Evolutionary conservation across 306 rosid species (phyloP), one percentile per base, ranked within the genome.

Genomic region (Benincasa hispida): DNA sequence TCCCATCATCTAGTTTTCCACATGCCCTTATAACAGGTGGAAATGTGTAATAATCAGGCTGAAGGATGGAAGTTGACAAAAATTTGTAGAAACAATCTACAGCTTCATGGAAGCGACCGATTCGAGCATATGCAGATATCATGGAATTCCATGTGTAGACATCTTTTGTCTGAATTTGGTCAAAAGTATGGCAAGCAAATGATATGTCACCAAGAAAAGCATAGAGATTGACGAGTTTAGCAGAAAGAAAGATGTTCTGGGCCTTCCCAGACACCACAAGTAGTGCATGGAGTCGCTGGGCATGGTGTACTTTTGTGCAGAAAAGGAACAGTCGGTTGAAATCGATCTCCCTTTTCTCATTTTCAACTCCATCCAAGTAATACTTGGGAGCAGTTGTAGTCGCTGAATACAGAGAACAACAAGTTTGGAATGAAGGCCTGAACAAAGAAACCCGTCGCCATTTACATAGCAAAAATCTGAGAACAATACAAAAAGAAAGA

Each of bases 61-160:
- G 85, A 75, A 82, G 73, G 37, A 77, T 77, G 24, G 86, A 79
- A 45, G 77, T 78, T 37, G 74, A 63, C 68, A 68, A 18, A 65
- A 86, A 78, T 42, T 80, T 72, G 47, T 70, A 18, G 72, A 79
- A 86, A 82, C 87, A 84, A 50, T 77, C 55, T 56, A 80, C 27
- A 72, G 87, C 87, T 56, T 84, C 86, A 37, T 13, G 83, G 80
- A 78, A 86, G 5, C 21, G 76, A 15, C 83, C 78, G 8, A 55
- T 62, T 37, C 86, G 84, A 75, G 79, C 87, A 76, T 84, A 86
- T 50, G 87, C 87, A 24, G 89, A 82, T 66, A 84, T 74, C 87
- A 87, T 87, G 14, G 88, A 87, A 79, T 87, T 87, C 90, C 88
- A 87, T 27, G 83, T 80, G 70, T 82, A 87, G 50, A 82, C 81